Percentiles rank a stretch among this genome's conserved stretches.
Conservation (phyloP, 140 eudicot genomes). For the Bidens hawaiensis region DNA sequence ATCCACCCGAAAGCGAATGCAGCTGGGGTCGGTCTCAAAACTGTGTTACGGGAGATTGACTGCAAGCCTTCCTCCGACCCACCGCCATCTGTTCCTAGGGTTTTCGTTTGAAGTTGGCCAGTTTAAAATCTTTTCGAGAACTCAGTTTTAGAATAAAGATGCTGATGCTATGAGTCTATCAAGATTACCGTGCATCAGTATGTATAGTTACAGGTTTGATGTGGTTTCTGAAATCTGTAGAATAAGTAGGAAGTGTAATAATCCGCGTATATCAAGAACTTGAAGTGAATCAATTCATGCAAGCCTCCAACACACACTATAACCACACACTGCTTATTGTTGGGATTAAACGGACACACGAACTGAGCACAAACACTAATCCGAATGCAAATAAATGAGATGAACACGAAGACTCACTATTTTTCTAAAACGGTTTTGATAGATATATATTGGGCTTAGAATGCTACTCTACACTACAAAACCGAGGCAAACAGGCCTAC, state of each 20-base stretch:
- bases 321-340: too few species aligned
- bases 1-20: constrained; percentile 82
- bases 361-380: too few species aligned
- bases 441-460: too few species aligned
- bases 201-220: constrained; percentile 17
- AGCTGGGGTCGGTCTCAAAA: constrained; percentile 59
- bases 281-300: too few species aligned
- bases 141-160: constrained; percentile 9
- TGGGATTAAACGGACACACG: too few species aligned
- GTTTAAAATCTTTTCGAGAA: neutral
- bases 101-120: constrained; percentile 38
- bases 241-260: neutral
- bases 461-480: too few species aligned
- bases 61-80: constrained; percentile 43
- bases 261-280: neutral
- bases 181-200: constrained; percentile 1
- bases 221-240: neutral
- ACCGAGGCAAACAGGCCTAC: too few species aligned
- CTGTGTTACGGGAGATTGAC: constrained; percentile 76
- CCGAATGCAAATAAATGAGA: too few species aligned
- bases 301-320: too few species aligned
- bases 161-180: constrained; percentile 16
- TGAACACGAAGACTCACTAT: too few species aligned
- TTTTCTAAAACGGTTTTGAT: too few species aligned
- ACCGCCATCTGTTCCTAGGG: constrained; percentile 49